Evolutionary conservation across 768 basidiomycete species (phyloP).

Genomic region (Auriscalpium microsporum): DNA sequence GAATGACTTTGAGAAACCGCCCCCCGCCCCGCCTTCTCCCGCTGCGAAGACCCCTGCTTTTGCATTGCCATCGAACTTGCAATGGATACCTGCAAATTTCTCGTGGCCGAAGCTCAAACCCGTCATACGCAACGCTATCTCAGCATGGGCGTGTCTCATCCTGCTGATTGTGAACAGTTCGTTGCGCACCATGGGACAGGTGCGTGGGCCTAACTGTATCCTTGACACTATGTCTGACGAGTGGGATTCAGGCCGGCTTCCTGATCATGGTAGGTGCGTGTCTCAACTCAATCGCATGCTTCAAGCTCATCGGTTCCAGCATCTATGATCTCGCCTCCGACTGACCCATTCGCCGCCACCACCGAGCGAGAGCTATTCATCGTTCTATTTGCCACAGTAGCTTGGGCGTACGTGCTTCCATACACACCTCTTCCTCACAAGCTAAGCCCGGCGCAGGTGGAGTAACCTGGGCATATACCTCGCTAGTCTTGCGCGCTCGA

Average conservation of each 20-base stretch:
- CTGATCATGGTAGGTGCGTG: slow-evolving; percentile 50
- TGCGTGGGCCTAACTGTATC: slow-evolving; percentile 20
- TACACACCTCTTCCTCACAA: neutral
- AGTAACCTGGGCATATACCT: slow-evolving; percentile 55
- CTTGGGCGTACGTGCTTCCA: slow-evolving; percentile 42
- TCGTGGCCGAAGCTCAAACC: slow-evolving; percentile 55
- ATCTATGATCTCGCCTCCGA: slow-evolving; percentile 57
- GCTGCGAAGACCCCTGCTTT: neutral
- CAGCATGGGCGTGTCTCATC: slow-evolving; percentile 53
- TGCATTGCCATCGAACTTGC: slow-evolving; percentile 25
- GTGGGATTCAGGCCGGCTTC: slow-evolving; percentile 44
- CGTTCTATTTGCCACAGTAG: slow-evolving; percentile 35
- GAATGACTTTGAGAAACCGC: neutral
- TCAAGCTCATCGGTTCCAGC: slow-evolving; percentile 26
- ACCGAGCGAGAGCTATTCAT: slow-evolving; percentile 57
- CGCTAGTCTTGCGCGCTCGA: slow-evolving; percentile 45
- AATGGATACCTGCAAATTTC: slow-evolving; percentile 53
- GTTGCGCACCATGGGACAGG: slow-evolving; percentile 48
- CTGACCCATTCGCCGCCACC: slow-evolving; percentile 58
- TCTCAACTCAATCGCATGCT: too few species aligned
- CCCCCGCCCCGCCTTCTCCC: neutral
- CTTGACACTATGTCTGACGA: neutral
- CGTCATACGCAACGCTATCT: slow-evolving; percentile 50
- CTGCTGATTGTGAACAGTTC: slow-evolving; percentile 49
- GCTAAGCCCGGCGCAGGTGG: slow-evolving; percentile 38